A percentile compares a stretch with the other conserved stretches of the same genome.
phyloP scores from a whole-genome alignment of 2,329 filamentous ascomycete genomes.

The Xylariaceae sp. region DNA sequence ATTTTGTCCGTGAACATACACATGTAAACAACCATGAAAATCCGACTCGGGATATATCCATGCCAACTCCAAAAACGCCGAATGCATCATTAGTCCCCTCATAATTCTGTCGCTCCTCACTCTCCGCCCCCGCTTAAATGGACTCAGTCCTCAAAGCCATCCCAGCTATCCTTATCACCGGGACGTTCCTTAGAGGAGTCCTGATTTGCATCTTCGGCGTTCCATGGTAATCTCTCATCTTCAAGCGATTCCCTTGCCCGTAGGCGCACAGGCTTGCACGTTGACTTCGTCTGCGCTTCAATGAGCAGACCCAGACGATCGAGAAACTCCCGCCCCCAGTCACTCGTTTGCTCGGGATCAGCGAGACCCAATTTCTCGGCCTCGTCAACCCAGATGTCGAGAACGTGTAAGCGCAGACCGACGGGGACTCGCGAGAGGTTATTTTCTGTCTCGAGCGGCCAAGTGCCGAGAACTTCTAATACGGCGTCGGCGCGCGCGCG shows the following conservation, averaged over 20 bases:
- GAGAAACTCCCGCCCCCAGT: constrained; percentile 47
- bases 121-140: neutral
- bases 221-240: constrained; percentile 71
- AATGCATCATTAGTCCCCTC: neutral
- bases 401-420: constrained; percentile 77
- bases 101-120: neutral
- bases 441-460: constrained; percentile 39
- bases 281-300: constrained; percentile 52
- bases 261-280: constrained; percentile 67
- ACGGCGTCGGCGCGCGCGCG: constrained; percentile 26
- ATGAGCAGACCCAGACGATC: constrained; percentile 52
- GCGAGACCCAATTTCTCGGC: constrained; percentile 65
- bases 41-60: constrained; percentile 20
- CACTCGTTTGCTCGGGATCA: constrained; percentile 37
- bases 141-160: constrained; percentile 62
- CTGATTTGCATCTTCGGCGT: constrained; percentile 38
- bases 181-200: constrained; percentile 30
- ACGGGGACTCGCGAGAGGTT: constrained; percentile 63
- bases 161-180: constrained; percentile 58
- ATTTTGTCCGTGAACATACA: too few relatives aligned
- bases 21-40: constrained; percentile 10
- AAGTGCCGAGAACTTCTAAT: constrained; percentile 43
- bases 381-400: constrained; percentile 93
- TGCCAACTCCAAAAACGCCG: constrained; percentile 18
- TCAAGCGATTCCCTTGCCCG: constrained; percentile 66